These are phyloP conservation scores for Nemania serpens DNA, from an alignment of 2,329 filamentous ascomycete species.

Conservation along the genomic window DNA sequence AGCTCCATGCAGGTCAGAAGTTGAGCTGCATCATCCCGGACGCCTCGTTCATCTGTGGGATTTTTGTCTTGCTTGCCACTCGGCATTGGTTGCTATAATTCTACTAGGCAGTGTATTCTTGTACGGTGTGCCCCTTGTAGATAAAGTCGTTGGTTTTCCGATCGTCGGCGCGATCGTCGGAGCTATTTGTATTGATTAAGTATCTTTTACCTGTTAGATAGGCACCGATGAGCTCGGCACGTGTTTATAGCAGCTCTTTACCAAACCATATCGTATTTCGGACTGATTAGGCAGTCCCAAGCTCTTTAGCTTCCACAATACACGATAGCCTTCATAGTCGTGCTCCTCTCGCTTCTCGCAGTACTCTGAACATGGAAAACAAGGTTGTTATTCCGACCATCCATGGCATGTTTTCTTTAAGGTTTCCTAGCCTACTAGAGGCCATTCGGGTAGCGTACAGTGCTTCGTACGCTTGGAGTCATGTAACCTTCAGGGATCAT, in stretches of 20 bases:
- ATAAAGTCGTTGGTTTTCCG: too few relatives aligned
- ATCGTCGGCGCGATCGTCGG: too few relatives aligned
- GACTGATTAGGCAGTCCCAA: too few relatives aligned
- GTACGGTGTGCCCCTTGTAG: too few relatives aligned
- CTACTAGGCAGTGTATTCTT: not conserved
- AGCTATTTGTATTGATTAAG: too few relatives aligned
- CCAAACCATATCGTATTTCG: not conserved
- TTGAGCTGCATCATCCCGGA: slow-evolving; percentile 3
- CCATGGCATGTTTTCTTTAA: too few relatives aligned
- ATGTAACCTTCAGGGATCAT: slow-evolving; percentile 16
- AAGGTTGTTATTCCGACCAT: too few relatives aligned
- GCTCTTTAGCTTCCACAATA: too few relatives aligned
- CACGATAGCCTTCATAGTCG: too few relatives aligned
- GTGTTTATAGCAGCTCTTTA: not conserved
- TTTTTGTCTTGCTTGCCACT: not conserved
- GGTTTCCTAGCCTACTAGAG: not conserved
- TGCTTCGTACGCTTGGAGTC: slow-evolving; percentile 4
- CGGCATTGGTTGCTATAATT: not conserved
- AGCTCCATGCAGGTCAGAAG: slow-evolving; percentile 7
- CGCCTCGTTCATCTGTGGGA: slow-evolving; percentile 3
- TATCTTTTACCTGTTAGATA: too few relatives aligned
- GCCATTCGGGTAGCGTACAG: not conserved
- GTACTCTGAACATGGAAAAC: too few relatives aligned
- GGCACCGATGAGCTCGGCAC: not conserved
- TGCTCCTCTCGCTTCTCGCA: too few relatives aligned